Evolutionary conservation across 441 rosid genomes (phyloP), one percentile per base, ranked within the genome.

Genomic region (Corymbia citriodora): DNA sequence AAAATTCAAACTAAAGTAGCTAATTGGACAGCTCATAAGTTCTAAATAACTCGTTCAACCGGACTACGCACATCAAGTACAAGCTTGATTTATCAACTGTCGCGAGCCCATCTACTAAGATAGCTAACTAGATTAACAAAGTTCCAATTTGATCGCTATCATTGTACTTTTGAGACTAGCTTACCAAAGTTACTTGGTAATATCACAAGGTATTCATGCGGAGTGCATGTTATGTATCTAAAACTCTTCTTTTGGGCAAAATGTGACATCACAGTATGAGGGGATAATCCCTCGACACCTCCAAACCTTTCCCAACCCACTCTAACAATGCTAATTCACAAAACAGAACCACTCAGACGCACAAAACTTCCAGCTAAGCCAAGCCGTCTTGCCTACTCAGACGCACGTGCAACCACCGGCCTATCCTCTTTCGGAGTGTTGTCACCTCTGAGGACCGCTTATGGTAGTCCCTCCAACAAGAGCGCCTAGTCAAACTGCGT

Each of bases 341-440:
- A 23, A 57, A 57, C 63, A 57, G 5, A 0, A 57, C 0, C 63
- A 57, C 63, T 6, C 63, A 57, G 63, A 57, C 63, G 7, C 63
- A 57, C 0, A 57, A 57, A 57, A 57, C 63, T 57, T 23, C 63
- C 63, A 57, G 29, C 6, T 57, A 57, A 57, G 59, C 59, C 27
- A 2, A 21, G 0, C 0, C 61, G 25, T 25, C 61, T 19, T 55
- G 27, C 61, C 4, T 8, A 0, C 11, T 33, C 33, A 33, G 33
- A 33, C 33, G 33, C 33, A 33, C 33, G 33, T 40, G 6, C 6
- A 40, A 40, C 45, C 45, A 40, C 45, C 45, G 45, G 45, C 6
- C 45, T 40, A 40, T 40, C 45, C 45, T 40, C 45, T 40, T 40
- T 40, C 6, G 45, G 40, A 6, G 45, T 40, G 45, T 40, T 40